A percentile compares a stretch with the other conserved stretches of the same genome.
Evolutionary conservation across 495 filamentous ascomycete species (phyloP).

Genomic region (Xylaria nigripes): DNA sequence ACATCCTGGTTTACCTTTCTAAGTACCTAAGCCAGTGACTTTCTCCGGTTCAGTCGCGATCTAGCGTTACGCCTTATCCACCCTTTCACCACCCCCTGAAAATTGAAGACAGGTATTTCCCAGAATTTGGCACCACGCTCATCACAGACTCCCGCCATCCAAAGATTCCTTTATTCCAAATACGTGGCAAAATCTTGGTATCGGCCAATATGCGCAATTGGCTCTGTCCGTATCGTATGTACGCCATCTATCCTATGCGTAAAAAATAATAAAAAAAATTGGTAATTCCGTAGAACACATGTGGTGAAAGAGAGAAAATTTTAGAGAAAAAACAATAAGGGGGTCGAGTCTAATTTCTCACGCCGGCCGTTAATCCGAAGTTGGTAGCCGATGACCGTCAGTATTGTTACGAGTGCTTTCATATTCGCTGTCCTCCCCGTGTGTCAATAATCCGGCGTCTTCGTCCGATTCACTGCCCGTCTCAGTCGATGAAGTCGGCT

Average conservation of each 20-base stretch:
- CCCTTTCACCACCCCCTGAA: no score
- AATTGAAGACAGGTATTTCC: not conserved
- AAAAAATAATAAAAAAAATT: not conserved
- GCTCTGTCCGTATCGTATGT: not conserved
- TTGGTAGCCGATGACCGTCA: slow-evolving; percentile 27
- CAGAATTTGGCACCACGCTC: not conserved
- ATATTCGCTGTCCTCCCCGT: slow-evolving; percentile 25
- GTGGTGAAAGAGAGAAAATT: slow-evolving; percentile 7
- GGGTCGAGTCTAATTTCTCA: slow-evolving; percentile 14
- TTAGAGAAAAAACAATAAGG: not conserved
- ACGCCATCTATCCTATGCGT: slow-evolving; percentile 3
- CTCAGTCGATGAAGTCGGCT: slow-evolving; percentile 21
- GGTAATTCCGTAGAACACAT: not conserved
- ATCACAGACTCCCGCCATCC: not conserved
- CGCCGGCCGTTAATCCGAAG: slow-evolving; percentile 21
- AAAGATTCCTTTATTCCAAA: not conserved
- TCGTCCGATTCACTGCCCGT: slow-evolving; percentile 22
- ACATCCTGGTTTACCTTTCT: not conserved
- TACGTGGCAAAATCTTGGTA: not conserved
- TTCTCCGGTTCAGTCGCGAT: no score
- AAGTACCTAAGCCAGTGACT: no score
- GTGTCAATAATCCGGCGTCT: slow-evolving; percentile 20
- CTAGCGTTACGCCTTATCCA: no score
- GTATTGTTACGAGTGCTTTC: slow-evolving; percentile 24
- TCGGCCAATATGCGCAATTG: not conserved